A percentile compares a stretch with the other conserved stretches of the same genome.
Conservation (phyloP, 1,284 basidiomycete species). For the Irpex rosettiformis region DNA sequence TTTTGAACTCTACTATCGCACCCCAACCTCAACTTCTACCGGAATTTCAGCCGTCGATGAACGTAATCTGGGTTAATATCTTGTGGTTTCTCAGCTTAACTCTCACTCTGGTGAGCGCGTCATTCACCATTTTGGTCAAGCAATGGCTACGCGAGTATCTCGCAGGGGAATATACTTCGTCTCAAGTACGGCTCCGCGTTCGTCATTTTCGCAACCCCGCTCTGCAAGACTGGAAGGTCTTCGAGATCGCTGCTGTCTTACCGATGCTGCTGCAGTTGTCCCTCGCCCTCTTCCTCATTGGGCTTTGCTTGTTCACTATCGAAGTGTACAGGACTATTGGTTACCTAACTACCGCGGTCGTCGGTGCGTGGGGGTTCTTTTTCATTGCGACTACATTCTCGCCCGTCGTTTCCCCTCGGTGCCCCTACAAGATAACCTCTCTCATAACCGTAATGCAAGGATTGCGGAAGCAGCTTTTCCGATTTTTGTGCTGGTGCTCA, state of each 20-base stretch:
- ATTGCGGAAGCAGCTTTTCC: neutral
- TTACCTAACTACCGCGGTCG: slow-evolving; percentile 2
- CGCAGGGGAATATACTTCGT: neutral
- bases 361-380: slow-evolving; percentile 7
- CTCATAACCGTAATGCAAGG: neutral
- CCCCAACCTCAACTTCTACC: neutral
- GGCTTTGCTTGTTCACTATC: slow-evolving; percentile 14
- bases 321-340: slow-evolving; percentile 6
- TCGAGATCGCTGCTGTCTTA: slow-evolving; percentile 14
- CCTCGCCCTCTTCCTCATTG: slow-evolving; percentile 17
- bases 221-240: slow-evolving; percentile 13
- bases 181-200: slow-evolving; percentile 3
- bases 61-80: slow-evolving; percentile 6
- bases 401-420: neutral
- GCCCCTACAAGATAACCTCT: neutral
- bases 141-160: slow-evolving; percentile 18
- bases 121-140: slow-evolving; percentile 15
- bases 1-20: neutral
- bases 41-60: neutral
- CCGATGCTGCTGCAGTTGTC: slow-evolving; percentile 17
- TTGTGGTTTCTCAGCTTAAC: slow-evolving; percentile 18
- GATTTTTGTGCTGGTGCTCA: no score
- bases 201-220: slow-evolving; percentile 9
- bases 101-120: slow-evolving; percentile 15
- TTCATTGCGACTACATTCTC: slow-evolving; percentile 10